A percentile compares a stretch with the other conserved stretches of the same genome.
These are phyloP conservation scores for Aspergillus bertholletiae DNA, from an alignment of 495 filamentous ascomycete species.

Conservation along the genomic window DNA sequence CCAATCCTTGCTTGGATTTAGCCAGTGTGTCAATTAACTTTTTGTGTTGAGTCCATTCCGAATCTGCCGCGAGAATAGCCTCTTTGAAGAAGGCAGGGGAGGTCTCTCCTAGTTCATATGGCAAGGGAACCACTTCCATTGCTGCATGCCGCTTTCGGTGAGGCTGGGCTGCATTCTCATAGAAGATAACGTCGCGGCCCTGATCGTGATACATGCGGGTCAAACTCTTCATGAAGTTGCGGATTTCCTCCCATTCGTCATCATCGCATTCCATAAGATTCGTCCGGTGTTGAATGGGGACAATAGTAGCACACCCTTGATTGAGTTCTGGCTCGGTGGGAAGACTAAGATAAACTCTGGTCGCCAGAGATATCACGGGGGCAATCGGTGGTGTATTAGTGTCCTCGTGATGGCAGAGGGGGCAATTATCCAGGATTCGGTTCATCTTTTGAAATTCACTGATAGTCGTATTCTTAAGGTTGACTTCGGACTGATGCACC, in stretches of 20 bases:
- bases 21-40: conserved; percentile 87
- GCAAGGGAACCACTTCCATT: conserved; percentile 82
- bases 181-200: conserved; percentile 89
- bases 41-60: conserved; percentile 93
- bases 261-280: conserved; percentile 97
- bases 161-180: conserved; percentile 89
- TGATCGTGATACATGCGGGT: conserved; percentile 91
- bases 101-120: conserved; percentile 80
- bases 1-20: conserved; percentile 64
- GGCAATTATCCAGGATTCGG: conserved; percentile 80
- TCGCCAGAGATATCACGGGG: conserved; percentile 84
- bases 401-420: conserved; percentile 91
- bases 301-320: conserved; percentile 78
- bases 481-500: conserved; percentile 81
- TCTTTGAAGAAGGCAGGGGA: conserved; percentile 95
- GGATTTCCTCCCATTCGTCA: conserved; percentile 98
- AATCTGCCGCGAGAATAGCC: conserved; percentile 80
- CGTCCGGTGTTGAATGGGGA: conserved; percentile 81
- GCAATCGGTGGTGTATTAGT: conserved; percentile 78
- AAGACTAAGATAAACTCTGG: conserved; percentile 81
- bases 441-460: conserved; percentile 88
- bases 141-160: conserved; percentile 78
- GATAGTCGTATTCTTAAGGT: conserved; percentile 85
- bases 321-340: conserved; percentile 87
- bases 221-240: conserved; percentile 98